phyloP scores from a whole-genome alignment of 106 monocot species.

The Dendrobium catenatum region DNA sequence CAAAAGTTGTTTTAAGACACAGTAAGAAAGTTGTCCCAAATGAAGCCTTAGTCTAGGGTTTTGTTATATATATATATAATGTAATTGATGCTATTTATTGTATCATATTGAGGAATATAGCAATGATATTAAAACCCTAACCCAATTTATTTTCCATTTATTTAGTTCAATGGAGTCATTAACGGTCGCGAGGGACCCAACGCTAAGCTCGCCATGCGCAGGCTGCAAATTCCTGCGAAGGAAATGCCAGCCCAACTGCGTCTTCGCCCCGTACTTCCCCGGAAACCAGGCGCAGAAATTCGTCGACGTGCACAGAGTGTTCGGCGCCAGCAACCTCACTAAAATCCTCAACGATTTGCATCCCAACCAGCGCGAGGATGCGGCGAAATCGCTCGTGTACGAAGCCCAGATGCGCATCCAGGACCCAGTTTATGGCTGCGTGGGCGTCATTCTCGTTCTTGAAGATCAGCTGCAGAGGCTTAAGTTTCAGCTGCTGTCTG shows the following conservation, averaged over 20 bases:
- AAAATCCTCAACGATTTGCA: slow-evolving; percentile 64
- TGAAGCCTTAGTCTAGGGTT: no score
- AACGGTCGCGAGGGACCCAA: background rate
- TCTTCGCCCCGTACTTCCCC: slow-evolving; percentile 79
- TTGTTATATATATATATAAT: no score
- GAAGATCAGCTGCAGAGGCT: slow-evolving; percentile 16
- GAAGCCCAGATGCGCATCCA: slow-evolving; percentile 73
- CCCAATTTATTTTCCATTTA: no score
- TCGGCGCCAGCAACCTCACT: slow-evolving; percentile 75
- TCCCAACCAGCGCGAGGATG: slow-evolving; percentile 67
- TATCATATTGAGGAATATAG: no score
- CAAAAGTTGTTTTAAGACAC: no score
- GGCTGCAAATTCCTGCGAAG: slow-evolving; percentile 82
- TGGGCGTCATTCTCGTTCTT: slow-evolving; percentile 62
- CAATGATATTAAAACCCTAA: no score
- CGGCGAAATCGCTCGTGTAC: slow-evolving; percentile 69
- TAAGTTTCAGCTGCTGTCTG: no score
- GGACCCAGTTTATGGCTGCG: slow-evolving; percentile 81
- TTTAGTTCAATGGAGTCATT: background rate
- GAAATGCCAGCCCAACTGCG: slow-evolving; percentile 78
- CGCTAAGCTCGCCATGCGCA: slow-evolving; percentile 40
- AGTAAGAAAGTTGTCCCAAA: no score
- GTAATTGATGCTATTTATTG: no score
- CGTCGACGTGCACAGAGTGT: slow-evolving; percentile 66
- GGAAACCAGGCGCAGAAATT: slow-evolving; percentile 68